Evolutionary conservation across 1,284 basidiomycete genomes (phyloP).

Genomic region (Coniophora puteana): DNA sequence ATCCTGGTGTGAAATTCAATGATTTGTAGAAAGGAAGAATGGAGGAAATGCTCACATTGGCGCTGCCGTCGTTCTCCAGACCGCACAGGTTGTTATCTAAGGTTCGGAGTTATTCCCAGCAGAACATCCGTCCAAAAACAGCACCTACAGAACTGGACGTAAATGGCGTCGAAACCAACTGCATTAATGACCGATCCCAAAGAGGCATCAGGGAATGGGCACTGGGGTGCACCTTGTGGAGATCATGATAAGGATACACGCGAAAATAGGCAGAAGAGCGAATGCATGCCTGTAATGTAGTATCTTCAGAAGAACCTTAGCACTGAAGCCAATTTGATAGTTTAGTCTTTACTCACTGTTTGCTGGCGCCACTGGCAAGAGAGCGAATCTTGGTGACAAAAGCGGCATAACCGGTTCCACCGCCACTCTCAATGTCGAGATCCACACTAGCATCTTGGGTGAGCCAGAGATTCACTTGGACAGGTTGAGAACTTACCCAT

Average conservation of each 20-base stretch:
- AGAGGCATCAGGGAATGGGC: conserved; percentile 60
- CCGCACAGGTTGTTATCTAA: conserved; percentile 59
- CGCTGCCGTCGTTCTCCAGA: conserved; percentile 37
- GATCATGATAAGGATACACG: too few species aligned
- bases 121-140: too few species aligned
- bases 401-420: conserved; percentile 43
- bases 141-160: conserved; percentile 53
- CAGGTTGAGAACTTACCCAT: too few species aligned
- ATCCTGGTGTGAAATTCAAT: too few species aligned
- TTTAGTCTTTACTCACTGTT: conserved; percentile 34
- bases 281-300: conserved; percentile 54
- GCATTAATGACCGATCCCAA: conserved; percentile 50
- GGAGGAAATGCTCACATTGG: too few species aligned
- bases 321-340: too few species aligned
- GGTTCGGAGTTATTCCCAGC: not conserved
- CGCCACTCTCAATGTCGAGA: conserved; percentile 64
- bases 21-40: too few species aligned
- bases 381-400: conserved; percentile 52
- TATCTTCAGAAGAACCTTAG: conserved; percentile 43
- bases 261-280: too few species aligned
- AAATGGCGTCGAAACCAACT: conserved; percentile 58
- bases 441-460: conserved; percentile 46
- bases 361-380: conserved; percentile 42
- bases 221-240: conserved; percentile 70
- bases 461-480: too few species aligned